A percentile compares a stretch with the other conserved stretches of the same genome.
These are phyloP conservation scores for Labyrinthula sp. DNA, from an alignment of 352 stramenopile genomes.

Conservation along the genomic window DNA sequence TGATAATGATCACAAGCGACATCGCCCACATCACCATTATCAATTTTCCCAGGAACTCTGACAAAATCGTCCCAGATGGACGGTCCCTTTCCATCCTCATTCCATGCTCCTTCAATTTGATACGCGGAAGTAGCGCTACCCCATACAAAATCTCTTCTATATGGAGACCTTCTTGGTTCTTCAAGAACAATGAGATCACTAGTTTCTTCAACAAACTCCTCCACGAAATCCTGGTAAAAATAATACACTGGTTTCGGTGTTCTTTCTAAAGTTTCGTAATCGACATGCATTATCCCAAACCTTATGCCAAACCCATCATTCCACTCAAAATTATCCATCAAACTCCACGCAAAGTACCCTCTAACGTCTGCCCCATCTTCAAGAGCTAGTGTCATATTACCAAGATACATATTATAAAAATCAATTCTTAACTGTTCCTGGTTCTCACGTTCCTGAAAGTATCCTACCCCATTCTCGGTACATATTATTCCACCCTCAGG, in stretches of 20 bases:
- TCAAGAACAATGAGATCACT: no score
- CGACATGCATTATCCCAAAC: constrained; percentile 52
- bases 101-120: constrained; percentile 66
- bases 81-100: constrained; percentile 52
- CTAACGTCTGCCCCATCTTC: constrained; percentile 42
- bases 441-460: no score
- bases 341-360: constrained; percentile 71
- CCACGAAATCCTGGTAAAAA: no score
- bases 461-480: constrained; percentile 83
- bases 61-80: constrained; percentile 81
- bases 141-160: constrained; percentile 44
- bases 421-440: no score
- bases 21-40: constrained; percentile 54
- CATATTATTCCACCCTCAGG: constrained; percentile 50
- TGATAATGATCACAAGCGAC: constrained; percentile 77
- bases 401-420: constrained; percentile 57
- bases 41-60: constrained; percentile 41
- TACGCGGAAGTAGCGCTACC: constrained; percentile 62
- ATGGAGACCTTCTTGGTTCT: no score
- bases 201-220: no score
- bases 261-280: constrained; percentile 37
- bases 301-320: constrained; percentile 49
- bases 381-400: constrained; percentile 42
- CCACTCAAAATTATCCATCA: constrained; percentile 85
- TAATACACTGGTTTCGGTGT: background rate